phyloP scores from a whole-genome alignment of 1,284 basidiomycete genomes.

The Jaminaea rosea region DNA sequence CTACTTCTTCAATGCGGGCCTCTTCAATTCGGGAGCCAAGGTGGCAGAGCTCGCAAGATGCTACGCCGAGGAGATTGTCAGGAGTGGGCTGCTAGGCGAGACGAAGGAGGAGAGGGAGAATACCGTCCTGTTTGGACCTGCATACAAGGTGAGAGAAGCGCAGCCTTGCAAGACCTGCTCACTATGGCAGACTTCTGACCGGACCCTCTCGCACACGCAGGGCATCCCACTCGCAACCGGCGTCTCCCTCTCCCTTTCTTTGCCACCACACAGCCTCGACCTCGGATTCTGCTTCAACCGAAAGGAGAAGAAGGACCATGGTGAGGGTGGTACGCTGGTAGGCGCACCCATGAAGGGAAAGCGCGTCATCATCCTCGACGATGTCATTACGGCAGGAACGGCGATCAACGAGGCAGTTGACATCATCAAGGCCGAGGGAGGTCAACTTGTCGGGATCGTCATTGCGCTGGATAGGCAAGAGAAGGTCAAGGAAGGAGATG shows the following conservation, averaged over 20 bases:
- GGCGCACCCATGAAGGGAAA: conserved; percentile 69
- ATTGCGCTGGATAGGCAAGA: conserved; percentile 86
- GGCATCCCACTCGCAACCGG: conserved; percentile 88
- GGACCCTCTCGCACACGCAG: conserved; percentile 11
- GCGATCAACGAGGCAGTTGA: conserved; percentile 44
- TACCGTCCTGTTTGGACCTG: conserved; percentile 89
- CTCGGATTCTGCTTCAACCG: conserved; percentile 84
- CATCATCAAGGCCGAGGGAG: conserved; percentile 28
- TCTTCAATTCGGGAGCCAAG: conserved; percentile 69
- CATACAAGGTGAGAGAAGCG: conserved; percentile 62
- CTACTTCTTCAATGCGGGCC: conserved; percentile 93
- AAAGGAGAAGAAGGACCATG: conserved; percentile 92
- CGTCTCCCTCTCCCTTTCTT: conserved; percentile 64
- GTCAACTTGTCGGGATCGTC: conserved; percentile 69
- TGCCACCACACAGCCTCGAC: conserved; percentile 57
- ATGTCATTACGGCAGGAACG: conserved; percentile 84
- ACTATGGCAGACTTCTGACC: neutral
- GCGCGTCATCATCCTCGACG: conserved; percentile 76
- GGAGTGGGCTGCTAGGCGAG: conserved; percentile 18
- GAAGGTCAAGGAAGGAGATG: conserved; percentile 57
- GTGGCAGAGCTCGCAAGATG: conserved; percentile 72
- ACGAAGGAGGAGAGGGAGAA: conserved; percentile 50
- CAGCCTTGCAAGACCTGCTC: neutral
- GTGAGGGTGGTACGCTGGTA: conserved; percentile 89
- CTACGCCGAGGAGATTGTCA: conserved; percentile 69